These are phyloP conservation scores for Linnemannia schmuckeri DNA, from an alignment of 192 early-diverging fungal genomes.

Conservation along the genomic window DNA sequence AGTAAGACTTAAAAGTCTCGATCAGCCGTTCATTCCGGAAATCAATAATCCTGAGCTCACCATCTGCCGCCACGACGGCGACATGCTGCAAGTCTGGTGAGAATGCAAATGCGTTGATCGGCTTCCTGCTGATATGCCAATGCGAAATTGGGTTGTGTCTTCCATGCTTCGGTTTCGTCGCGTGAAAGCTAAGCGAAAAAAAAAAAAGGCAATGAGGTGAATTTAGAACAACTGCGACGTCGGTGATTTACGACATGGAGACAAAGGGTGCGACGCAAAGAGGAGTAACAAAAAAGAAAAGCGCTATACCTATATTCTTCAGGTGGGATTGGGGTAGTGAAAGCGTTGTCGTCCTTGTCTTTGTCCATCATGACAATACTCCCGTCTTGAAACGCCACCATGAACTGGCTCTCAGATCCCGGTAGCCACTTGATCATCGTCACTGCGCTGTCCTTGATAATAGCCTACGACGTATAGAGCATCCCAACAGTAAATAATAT, in stretches of 20 bases:
- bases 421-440: slow-evolving; percentile 91
- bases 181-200: slow-evolving; percentile 57
- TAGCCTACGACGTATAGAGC: slow-evolving; percentile 51
- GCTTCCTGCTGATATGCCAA: slow-evolving; percentile 77
- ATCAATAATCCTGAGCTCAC: slow-evolving; percentile 81
- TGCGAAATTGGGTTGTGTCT: slow-evolving; percentile 84
- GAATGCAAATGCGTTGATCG: slow-evolving; percentile 83
- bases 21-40: slow-evolving; percentile 75
- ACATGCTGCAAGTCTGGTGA: slow-evolving; percentile 84
- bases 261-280: too few relatives aligned
- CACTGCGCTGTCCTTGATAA: slow-evolving; percentile 72
- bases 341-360: slow-evolving; percentile 82
- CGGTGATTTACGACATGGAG: too few relatives aligned
- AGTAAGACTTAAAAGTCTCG: slow-evolving; percentile 84
- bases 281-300: too few relatives aligned
- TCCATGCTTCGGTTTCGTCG: slow-evolving; percentile 66
- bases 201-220: not conserved
- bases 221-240: not conserved
- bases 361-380: slow-evolving; percentile 87
- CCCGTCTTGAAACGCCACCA: slow-evolving; percentile 87
- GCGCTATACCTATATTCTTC: slow-evolving; percentile 34
- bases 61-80: slow-evolving; percentile 81
- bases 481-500: not conserved
- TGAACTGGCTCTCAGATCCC: slow-evolving; percentile 82
- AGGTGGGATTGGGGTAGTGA: slow-evolving; percentile 23